Evolutionary conservation across 306 rosid genomes (phyloP).

Genomic region (Gastrolobium villosum): DNA sequence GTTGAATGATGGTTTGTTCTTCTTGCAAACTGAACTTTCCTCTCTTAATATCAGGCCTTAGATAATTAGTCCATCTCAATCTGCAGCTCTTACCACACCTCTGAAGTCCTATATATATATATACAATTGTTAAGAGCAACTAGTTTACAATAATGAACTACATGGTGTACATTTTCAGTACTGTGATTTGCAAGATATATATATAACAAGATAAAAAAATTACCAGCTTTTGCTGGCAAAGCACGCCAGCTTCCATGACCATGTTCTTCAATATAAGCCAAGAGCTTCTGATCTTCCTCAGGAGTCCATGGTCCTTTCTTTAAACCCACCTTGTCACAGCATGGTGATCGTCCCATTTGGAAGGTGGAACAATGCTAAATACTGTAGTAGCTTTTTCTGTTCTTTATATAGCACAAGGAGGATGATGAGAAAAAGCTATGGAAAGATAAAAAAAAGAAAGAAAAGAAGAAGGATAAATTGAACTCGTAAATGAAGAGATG

Average conservation of each 20-base stretch:
- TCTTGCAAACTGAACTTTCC: constrained; percentile 96
- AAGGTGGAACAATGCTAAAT: constrained; percentile 24
- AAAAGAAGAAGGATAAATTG: constrained; percentile 24
- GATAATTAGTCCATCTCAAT: constrained; percentile 94
- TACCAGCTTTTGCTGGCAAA: constrained; percentile 90
- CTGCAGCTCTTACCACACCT: constrained; percentile 97
- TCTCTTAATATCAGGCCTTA: constrained; percentile 96
- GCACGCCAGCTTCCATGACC: constrained; percentile 99
- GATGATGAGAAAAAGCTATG: too few species aligned
- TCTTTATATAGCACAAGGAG: constrained; percentile 42
- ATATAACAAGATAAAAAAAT: not conserved
- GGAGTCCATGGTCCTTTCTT: constrained; percentile 99
- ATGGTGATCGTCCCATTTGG: constrained; percentile 94
- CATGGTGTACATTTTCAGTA: not conserved
- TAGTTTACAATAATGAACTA: constrained; percentile 1
- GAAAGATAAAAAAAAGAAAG: not conserved
- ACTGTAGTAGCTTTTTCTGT: constrained; percentile 36
- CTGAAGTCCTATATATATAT: constrained; percentile 72
- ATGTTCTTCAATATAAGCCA: constrained; percentile 91
- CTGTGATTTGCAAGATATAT: not conserved
- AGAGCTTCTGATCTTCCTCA: constrained; percentile 95
- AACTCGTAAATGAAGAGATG: constrained; percentile 55
- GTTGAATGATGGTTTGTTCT: constrained; percentile 97
- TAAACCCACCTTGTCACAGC: constrained; percentile 94
- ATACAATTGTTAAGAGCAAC: not conserved